Base-by-base conservation (phyloP, 1,139 yeast genomes). In the Suhomyces wounanorum region DNA sequence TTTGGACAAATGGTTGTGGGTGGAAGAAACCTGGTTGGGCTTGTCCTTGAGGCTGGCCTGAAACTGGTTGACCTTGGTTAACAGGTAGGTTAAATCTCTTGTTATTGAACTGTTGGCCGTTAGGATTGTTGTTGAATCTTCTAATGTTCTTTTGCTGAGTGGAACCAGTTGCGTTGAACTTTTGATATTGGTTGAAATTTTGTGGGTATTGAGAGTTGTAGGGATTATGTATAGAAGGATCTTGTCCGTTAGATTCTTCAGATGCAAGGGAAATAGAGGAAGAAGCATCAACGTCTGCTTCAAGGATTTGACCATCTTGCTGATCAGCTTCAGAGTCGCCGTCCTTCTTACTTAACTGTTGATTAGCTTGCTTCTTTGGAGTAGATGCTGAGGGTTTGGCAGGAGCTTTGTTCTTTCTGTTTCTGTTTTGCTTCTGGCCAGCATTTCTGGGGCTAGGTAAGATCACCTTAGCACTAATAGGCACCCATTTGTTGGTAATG, bases 401-500 rank as follows among this genome's bases (percentile, higher is more conserved):
- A 46, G 61, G 52, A 55, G 62, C 62, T 58, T 68, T 70, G 62
- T 67, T 71, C 59, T 70, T 73, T 59, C 72, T 69, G 56, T 64
- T 66, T 62, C 68, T 69, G 57, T 62, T 62, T 47, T 65, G 70
- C 57, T 64, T 68, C 52, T 66, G 69, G 59, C 55, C 58, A 43
- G 60, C 66, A 43, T 55, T 62, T 52, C 66, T 64, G 46, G 63
- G 62, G 54, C 66, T 70, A 39, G 83, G 76, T 54, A 81, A 75
- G 47, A 81, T 83, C 49, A 87, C 85, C 55, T 86, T 82, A 30
- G 94, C 95, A 58, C 83, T 81, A 65, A 86, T 84, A n/a, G 96
- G 96, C 43, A 89, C 87, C 96, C 96, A 90, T 69, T 89, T 89
- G 61, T 87, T 91, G 58, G 85, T 83, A 56, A 85, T 83, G 36